Base-by-base conservation (phyloP, 306 rosid genomes). In the Vachellia collinsii region DNA sequence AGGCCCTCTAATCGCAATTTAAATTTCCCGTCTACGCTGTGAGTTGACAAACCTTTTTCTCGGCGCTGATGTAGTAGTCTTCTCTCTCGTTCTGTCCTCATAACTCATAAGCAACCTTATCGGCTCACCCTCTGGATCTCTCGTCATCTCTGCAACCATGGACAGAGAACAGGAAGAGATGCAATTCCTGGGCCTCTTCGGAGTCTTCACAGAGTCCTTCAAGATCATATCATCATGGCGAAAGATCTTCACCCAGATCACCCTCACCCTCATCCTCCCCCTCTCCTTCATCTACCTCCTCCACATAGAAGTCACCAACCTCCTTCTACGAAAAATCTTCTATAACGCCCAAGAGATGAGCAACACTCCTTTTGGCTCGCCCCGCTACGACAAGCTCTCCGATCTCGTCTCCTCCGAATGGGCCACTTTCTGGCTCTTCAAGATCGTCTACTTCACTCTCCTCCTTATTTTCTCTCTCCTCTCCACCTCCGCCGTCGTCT, bases 111-210 rank as follows among this genome's bases (percentile, higher is more conserved):
- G 11, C 53, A 56, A 56, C 23, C 63, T 56, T 22, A 20, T 42
- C 5, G 3, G 19, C 79, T 23, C 39, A 37, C 14, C 64, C 19
- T 38, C 75, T 7, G 75, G 7, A 4, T 14, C 51, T 58, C 4
- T 64, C n/a, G 36, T 37, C 53, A 20, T 29, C 34, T 29, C 64
- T 64, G 51, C 54, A 67, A 75, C 74, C 78, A 93, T 93, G 97
- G 97, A 93, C 42, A 81, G 72, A 65, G 91, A 91, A 77, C 94
- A 87, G 82, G 93, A 91, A 88, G 94, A 91, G 61, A 78, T 89
- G 88, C 91, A 91, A 44, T 85, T 84, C 38, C 83, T 91, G 6
- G 91, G 97, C 1, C 36, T 89, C 48, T 70, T 83, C 16, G 92
- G 81, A 6, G 82, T 91, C 61, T 85, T 47, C 87, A 84, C 44